phyloP scores from a whole-genome alignment of 163 green algal species.

The Scenedesmus sp. region DNA sequence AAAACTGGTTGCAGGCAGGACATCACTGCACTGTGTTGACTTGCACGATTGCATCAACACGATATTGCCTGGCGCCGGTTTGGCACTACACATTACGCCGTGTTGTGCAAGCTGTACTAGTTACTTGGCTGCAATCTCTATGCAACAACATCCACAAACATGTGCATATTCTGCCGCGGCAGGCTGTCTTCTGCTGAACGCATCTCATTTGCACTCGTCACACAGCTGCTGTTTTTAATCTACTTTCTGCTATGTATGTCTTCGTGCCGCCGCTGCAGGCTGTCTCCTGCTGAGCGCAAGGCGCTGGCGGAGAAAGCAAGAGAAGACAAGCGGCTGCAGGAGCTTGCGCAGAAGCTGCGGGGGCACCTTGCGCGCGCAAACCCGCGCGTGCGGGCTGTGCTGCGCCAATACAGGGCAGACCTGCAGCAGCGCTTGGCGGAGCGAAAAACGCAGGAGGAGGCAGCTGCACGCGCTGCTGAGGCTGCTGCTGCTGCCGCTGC shows the following conservation, averaged over 20 bases:
- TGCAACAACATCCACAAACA: too few relatives aligned
- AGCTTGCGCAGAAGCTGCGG: not conserved
- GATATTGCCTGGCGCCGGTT: too few relatives aligned
- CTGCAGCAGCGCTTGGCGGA: not conserved
- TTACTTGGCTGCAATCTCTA: too few relatives aligned
- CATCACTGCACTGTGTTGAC: not conserved
- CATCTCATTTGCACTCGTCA: too few relatives aligned
- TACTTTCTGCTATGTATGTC: too few relatives aligned
- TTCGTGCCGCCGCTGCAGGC: not conserved
- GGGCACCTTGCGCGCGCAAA: not conserved
- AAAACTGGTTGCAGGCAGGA: too few relatives aligned
- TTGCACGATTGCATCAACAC: too few relatives aligned
- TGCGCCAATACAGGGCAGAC: not conserved
- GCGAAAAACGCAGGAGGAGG: not conserved
- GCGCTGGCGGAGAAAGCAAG: conserved; percentile 10
- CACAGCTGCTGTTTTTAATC: not conserved
- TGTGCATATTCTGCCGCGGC: too few relatives aligned
- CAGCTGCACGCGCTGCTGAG: conserved; percentile 13
- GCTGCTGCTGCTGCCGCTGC: conserved; percentile 4
- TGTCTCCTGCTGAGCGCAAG: conserved; percentile 27
- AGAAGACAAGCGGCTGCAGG: not conserved
- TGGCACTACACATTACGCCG: too few relatives aligned
- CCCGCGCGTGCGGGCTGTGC: not conserved
- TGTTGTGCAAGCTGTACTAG: too few relatives aligned
- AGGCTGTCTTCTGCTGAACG: too few relatives aligned